These are phyloP conservation scores for Arctostaphylos glauca DNA, from an alignment of 148 eudicot genomes.

Conservation along the genomic window DNA sequence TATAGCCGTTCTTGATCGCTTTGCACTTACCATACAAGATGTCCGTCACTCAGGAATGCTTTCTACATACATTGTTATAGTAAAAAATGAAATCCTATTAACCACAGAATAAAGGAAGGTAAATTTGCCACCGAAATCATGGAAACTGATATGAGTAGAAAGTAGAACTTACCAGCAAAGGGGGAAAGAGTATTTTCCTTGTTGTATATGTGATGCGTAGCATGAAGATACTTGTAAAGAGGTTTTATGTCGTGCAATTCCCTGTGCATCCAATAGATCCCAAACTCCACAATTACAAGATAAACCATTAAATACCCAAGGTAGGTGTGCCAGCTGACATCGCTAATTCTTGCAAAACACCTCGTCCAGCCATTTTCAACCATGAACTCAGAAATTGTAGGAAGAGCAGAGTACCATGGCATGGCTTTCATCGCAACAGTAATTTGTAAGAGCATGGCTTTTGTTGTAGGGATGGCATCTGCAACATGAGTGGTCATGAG, in stretches of 20 bases:
- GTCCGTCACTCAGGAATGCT: not conserved
- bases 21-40: not conserved
- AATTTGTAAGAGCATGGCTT: constrained; percentile 78
- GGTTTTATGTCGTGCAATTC: constrained; percentile 83
- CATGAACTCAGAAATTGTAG: constrained; percentile 63
- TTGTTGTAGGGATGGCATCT: constrained; percentile 75
- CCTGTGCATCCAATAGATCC: constrained; percentile 91
- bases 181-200: constrained; percentile 97
- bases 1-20: not conserved
- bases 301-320: constrained; percentile 38
- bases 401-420: constrained; percentile 73
- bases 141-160: constrained; percentile 14
- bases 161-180: constrained; percentile 60
- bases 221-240: constrained; percentile 82
- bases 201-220: constrained; percentile 96
- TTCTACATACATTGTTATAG: not conserved
- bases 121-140: constrained; percentile 1
- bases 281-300: constrained; percentile 71
- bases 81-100: not conserved
- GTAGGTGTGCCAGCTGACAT: constrained; percentile 57
- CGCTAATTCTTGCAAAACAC: constrained; percentile 60
- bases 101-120: not conserved
- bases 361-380: constrained; percentile 75
- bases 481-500: constrained; percentile 11
- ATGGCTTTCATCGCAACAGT: constrained; percentile 83